Base-by-base conservation (phyloP, 108 stramenopile genomes). In the Skeletonema tropicum region DNA sequence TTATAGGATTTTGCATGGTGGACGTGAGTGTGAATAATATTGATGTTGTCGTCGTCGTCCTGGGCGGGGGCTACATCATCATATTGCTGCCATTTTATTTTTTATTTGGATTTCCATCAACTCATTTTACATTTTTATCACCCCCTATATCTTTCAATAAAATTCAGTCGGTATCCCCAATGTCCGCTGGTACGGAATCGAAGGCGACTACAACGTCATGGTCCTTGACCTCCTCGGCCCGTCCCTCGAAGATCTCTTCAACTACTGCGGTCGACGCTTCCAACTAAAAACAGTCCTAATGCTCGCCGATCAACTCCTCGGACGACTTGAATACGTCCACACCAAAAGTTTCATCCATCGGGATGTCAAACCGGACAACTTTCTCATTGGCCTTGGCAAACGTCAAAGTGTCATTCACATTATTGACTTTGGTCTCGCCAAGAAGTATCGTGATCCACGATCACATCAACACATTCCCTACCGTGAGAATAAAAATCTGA, bases 181-280 rank as follows among this genome's bases (percentile, higher is more conserved):
- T 73, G 97, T 99, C 25, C 92, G 98, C 55, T 99, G 98, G 98
- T 99, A 97, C 74, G 99, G 99, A 45, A 97, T 99, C 66, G 99
- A 99, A 84, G 98, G 98, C 21, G 98, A 99, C 75, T 99, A 98
- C 91, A 99, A 98, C 74, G 98, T 99, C 64, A 98, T 99, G 97
- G 98, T 99, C 21, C 84, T 99, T 35, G 99, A 99, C 76, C 85
- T 99, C 30, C 90, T 99, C 6, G 99, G 99, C n/a, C 97, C 97
- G 11, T 96, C 94, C 12, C 80, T 99, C 61, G 99, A 99, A 71
- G 99, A 99, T 82, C 90, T 99, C 5, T 99, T 99, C 88, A 99
- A 99, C 73, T 97, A 98, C 85, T 99, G 99, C 87, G 98, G 98
- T 6, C 83, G 99, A 15, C 79, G 95, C 15, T 99, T 99, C 75